Evolutionary conservation across 345 rosid genomes (phyloP), one percentile per base, ranked within the genome.

Genomic region (Rhodamnia argentea): DNA sequence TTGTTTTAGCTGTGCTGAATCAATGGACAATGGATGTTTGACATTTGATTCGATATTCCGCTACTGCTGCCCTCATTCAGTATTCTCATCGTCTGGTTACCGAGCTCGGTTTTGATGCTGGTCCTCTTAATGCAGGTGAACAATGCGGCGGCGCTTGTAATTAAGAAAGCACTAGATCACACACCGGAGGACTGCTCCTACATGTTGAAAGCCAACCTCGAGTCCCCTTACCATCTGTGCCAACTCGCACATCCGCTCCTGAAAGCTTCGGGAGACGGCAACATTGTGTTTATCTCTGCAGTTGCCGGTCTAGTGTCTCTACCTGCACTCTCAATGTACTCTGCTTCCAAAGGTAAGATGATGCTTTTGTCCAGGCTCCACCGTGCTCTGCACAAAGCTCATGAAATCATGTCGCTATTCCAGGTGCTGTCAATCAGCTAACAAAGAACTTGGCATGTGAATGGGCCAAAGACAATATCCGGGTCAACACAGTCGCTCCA

Each of bases 401-500:
- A n/a, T 42, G 54, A 83, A 20, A 13, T 40, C 47, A 14, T 37
- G 50, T 15, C 2, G 23, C 29, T 70, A 55, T 5, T 62, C 47
- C 88, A 90, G 92, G 91, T 53, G 94, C 92, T 18, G 87, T 90
- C 13, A 91, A 91, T 86, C 93, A 91, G 87, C 85, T 92, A 3
- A 87, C 92, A 15, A 91, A 83, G 87, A 90, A 89, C 87, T 88
- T 92, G 87, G 94, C 94, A 53, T 90, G 90, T 64, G 92, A 91
- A 87, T 91, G 94, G 94, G 92, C 92, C 6, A 88, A 89, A 60
- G 93, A 91, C 91, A 87, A 89, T 27, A 90, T 92, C 84, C 89
- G 93, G 20, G 54, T 64, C 50, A 92, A 91, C 85, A 29, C 87
- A 4, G 92, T 92, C 53, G 92, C 92, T 50, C 93, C 92, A 0